These are phyloP conservation scores for Wickerhamiella australiensis DNA, from an alignment of 805 yeast species.

Conservation along the genomic window DNA sequence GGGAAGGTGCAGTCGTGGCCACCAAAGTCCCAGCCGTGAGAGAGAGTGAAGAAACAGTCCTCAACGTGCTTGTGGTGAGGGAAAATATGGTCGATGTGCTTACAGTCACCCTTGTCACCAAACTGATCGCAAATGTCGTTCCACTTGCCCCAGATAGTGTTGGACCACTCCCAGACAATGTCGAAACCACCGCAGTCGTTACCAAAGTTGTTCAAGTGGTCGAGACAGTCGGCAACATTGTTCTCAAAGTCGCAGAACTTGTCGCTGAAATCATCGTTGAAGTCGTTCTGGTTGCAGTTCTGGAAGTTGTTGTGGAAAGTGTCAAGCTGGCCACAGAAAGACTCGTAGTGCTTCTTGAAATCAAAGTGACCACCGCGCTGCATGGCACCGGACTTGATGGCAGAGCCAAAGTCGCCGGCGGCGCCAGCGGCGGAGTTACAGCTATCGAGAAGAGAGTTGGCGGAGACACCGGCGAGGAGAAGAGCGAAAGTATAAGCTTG, in stretches of 20 bases:
- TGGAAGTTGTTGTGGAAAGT: background rate
- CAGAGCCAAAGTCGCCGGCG: slow-evolving; percentile 4
- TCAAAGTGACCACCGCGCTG: background rate
- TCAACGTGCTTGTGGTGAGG: background rate
- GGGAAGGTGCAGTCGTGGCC: slow-evolving; percentile 1
- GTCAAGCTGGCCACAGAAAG: background rate
- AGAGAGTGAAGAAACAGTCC: slow-evolving; percentile 1
- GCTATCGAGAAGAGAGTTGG: background rate
- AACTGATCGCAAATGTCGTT: slow-evolving; percentile 3
- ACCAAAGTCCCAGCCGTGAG: slow-evolving; percentile 4
- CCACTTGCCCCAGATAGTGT: slow-evolving; percentile 4
- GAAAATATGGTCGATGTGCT: slow-evolving; percentile 1
- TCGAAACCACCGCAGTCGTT: slow-evolving; percentile 5
- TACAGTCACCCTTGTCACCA: slow-evolving; percentile 6
- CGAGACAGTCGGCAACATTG: background rate
- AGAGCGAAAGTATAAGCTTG: background rate
- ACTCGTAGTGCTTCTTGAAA: slow-evolving; percentile 3
- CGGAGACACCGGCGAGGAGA: slow-evolving; percentile 3
- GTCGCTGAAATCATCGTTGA: slow-evolving; percentile 1
- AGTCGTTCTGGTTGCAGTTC: background rate
- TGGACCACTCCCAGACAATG: slow-evolving; percentile 3
- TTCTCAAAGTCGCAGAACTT: slow-evolving; percentile 9
- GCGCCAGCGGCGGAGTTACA: background rate
- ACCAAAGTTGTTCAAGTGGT: background rate
- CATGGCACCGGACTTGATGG: background rate